A percentile compares a stretch with the other conserved stretches of the same genome.
Evolutionary conservation across 2,329 filamentous ascomycete genomes (phyloP).

Genomic region (Fusarium clavum): DNA sequence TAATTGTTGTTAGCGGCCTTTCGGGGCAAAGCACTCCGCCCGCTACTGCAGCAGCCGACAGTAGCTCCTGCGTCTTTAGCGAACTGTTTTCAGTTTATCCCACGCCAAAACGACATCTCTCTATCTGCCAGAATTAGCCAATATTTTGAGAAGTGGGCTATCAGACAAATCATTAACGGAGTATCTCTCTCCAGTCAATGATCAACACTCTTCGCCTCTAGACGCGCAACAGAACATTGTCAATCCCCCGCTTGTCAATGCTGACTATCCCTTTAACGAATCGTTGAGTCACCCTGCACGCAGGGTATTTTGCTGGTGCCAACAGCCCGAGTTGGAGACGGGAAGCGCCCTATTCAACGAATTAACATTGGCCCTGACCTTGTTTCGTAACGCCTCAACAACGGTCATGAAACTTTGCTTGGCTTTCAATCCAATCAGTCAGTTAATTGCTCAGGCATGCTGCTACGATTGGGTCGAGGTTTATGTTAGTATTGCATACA

Average conservation of each 20-base stretch:
- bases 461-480: constrained; percentile 35
- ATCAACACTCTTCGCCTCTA: constrained; percentile 1
- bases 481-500: constrained; percentile 33
- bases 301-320: constrained; percentile 36
- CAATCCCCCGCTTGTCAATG: constrained; percentile 12
- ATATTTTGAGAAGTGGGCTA: constrained; percentile 10
- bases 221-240: constrained; percentile 4
- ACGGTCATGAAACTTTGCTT: constrained; percentile 32
- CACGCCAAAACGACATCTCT: constrained; percentile 25
- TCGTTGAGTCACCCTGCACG: constrained; percentile 25
- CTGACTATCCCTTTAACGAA: constrained; percentile 29
- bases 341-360: constrained; percentile 30
- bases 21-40: constrained; percentile 46
- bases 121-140: constrained; percentile 25
- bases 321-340: constrained; percentile 25
- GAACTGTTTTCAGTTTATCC: constrained; percentile 26
- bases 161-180: neutral
- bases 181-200: constrained; percentile 1
- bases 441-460: constrained; percentile 29
- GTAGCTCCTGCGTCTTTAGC: constrained; percentile 37
- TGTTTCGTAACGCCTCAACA: constrained; percentile 38
- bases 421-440: constrained; percentile 33
- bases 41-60: constrained; percentile 44
- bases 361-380: constrained; percentile 30
- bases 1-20: constrained; percentile 33